Evolutionary conservation across 1,139 yeast species (phyloP), one percentile per base, ranked within the genome.

Genomic region (Lodderomyces pseudojiufengensis): DNA sequence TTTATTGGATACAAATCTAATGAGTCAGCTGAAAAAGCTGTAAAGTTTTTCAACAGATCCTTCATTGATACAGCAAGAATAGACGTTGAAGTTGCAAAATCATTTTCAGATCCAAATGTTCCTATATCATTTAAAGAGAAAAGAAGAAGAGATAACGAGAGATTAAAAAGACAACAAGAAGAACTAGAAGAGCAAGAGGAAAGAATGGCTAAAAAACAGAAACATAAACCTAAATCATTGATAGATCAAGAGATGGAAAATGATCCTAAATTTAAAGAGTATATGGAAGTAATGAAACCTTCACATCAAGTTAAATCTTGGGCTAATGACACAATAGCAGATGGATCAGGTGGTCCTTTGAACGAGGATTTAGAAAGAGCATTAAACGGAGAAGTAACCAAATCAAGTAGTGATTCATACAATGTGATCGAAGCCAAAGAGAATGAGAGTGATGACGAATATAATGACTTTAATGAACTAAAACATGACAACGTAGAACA

Each of bases 31-130:
- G 76, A 72, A 36, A 73, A 70, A 33, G 96, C 97, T 0, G 92
- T 82, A 5, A 69, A 65, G 33, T 87, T 75, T 58, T 92, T 84
- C 59, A 68, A 94, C 60, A 73, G 76, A 11, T 76, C 95, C 1
- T 92, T 80, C 53, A 78, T 92, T 39, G 95, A 87, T 50, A 88
- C 97, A 0, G 73, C 95, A 3, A 77, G 76, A 48, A 73, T 92
- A 23, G 80, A 77, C 31, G 98, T 92, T 6, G 79, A 79, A 33
- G 52, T 83, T 38, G 98, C 98, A 1, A 86, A 85, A 61, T 76
- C 92, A 29, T 83, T 85, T 57, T 81, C 86, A 9, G 95, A 86
- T 55, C 88, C 92, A 4, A 65, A 65, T 6, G 90, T 84, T 7
- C 95, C 95, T n/a, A 60, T 76, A 41, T 78, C 94, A 0, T 73